These are phyloP conservation scores for Vigna nakashimae DNA, from an alignment of 306 rosid genomes.

Conservation along the genomic window DNA sequence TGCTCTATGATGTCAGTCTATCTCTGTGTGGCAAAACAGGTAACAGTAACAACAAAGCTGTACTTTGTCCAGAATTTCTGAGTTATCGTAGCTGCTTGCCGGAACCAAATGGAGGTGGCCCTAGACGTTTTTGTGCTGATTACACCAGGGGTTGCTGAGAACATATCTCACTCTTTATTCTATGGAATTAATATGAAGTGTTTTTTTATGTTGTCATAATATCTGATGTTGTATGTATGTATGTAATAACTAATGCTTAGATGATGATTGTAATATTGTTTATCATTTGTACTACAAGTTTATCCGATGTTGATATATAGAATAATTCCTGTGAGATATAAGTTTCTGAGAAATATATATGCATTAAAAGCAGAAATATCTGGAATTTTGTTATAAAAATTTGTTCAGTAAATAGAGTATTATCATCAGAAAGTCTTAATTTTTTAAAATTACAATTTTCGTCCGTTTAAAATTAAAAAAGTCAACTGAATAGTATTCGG, in stretches of 20 bases:
- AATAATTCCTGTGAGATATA: not conserved
- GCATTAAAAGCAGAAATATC: not conserved
- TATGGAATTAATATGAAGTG: constrained; percentile 1
- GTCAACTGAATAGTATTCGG: no score
- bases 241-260: not conserved
- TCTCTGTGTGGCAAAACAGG: constrained; percentile 5
- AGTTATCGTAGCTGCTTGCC: constrained; percentile 48
- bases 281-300: not conserved
- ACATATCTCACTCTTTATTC: not conserved
- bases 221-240: not conserved
- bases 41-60: constrained; percentile 25
- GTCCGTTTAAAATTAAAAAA: no score
- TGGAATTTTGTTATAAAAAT: not conserved
- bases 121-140: constrained; percentile 16
- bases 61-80: not conserved
- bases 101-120: not conserved
- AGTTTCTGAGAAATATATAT: not conserved
- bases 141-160: constrained; percentile 35
- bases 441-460: no score
- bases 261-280: not conserved
- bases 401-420: no score
- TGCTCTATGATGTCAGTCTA: constrained; percentile 33
- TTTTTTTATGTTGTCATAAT: not conserved
- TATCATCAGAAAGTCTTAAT: no score
- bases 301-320: not conserved